phyloP scores from a whole-genome alignment of 441 rosid genomes.

The Erodium moschatum region DNA sequence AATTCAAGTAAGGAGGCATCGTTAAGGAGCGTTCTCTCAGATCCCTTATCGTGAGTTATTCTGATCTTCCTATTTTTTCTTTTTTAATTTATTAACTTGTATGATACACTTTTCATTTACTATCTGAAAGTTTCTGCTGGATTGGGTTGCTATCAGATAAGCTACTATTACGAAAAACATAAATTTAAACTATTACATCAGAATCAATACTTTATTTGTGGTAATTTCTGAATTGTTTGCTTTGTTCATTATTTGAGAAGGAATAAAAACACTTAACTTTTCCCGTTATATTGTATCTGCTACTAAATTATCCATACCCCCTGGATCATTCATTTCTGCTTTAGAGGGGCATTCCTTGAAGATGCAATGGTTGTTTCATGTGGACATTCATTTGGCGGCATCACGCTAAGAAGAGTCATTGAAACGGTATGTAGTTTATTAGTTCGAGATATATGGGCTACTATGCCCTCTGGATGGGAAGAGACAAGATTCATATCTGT shows the following conservation, averaged over 20 bases:
- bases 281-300: no score
- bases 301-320: no score
- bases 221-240: not conserved
- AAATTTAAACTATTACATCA: not conserved
- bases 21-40: constrained; percentile 86
- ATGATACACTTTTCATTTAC: no score
- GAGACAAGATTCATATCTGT: constrained; percentile 24
- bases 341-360: constrained; percentile 87
- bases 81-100: constrained; percentile 6
- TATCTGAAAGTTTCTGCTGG: no score
- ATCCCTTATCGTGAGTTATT: constrained; percentile 79
- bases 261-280: no score
- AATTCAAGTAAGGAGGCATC: constrained; percentile 65
- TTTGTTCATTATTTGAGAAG: not conserved
- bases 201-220: not conserved
- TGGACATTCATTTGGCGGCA: constrained; percentile 96
- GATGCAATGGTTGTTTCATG: constrained; percentile 87
- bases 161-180: no score
- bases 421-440: constrained; percentile 46
- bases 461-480: constrained; percentile 19
- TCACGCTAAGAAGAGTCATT: constrained; percentile 76
- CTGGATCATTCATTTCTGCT: no score
- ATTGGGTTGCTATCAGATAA: no score
- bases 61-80: constrained; percentile 9
- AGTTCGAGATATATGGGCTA: not conserved